Percentiles rank a stretch among this genome's conserved stretches.
These are phyloP conservation scores for Mycena galericulata DNA, from an alignment of 768 basidiomycete genomes.

Conservation along the genomic window DNA sequence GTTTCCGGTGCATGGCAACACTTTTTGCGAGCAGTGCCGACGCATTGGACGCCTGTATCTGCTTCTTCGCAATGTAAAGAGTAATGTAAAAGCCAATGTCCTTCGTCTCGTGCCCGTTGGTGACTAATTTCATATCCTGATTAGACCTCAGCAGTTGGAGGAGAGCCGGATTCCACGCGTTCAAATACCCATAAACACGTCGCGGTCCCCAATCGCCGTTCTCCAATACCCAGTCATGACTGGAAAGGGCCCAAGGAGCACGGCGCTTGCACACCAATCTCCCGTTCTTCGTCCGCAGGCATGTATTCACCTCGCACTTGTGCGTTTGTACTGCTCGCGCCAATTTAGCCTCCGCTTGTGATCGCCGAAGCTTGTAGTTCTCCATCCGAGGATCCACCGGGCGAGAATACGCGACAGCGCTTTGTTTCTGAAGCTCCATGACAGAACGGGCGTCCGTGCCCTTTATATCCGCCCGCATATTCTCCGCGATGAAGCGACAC, in stretches of 20 bases:
- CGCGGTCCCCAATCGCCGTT: conserved; percentile 46
- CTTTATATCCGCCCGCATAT: too few species aligned
- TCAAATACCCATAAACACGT: conserved; percentile 37
- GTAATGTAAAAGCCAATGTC: conserved; percentile 49
- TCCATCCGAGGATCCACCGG: conserved; percentile 45
- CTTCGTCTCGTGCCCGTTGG: conserved; percentile 47
- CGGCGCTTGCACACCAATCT: conserved; percentile 46
- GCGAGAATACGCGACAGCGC: too few species aligned
- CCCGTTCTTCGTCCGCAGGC: conserved; percentile 30
- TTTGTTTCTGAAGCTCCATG: too few species aligned
- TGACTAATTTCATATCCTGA: conserved; percentile 53
- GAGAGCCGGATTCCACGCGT: conserved; percentile 44
- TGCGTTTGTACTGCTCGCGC: conserved; percentile 49
- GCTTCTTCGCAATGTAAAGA: conserved; percentile 40
- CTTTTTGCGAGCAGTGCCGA: conserved; percentile 45
- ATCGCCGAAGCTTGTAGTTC: conserved; percentile 20
- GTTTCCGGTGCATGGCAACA: conserved; percentile 36
- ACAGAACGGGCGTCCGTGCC: too few species aligned
- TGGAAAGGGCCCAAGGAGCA: conserved; percentile 42
- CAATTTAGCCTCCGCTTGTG: conserved; percentile 32
- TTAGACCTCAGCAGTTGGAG: conserved; percentile 44
- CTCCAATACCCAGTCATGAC: conserved; percentile 38
- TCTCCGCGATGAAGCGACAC: too few species aligned
- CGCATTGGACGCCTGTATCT: conserved; percentile 41
- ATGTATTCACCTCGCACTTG: conserved; percentile 39